Conservation (phyloP, 768 basidiomycete genomes). For the Suillus hirtellus region DNA sequence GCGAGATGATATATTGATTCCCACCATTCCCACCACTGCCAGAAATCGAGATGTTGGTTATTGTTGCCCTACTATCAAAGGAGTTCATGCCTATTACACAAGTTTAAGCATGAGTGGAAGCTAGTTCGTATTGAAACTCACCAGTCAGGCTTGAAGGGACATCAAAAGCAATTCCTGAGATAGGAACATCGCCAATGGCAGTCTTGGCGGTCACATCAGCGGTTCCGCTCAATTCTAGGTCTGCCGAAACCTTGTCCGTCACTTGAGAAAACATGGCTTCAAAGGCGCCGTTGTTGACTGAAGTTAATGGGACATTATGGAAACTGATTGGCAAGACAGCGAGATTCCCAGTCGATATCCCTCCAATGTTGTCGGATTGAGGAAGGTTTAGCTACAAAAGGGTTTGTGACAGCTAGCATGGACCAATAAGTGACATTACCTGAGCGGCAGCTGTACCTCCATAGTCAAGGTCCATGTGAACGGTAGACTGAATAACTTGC, state of each 20-base stretch:
- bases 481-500: slow-evolving; percentile 56
- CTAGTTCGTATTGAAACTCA: slow-evolving; percentile 18
- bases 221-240: slow-evolving; percentile 53
- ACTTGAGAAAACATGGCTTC: slow-evolving; percentile 57
- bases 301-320: slow-evolving; percentile 52
- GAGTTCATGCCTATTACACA: slow-evolving; percentile 50
- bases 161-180: slow-evolving; percentile 62
- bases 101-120: slow-evolving; percentile 1
- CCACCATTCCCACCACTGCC: slow-evolving; percentile 69
- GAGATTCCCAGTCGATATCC: slow-evolving; percentile 70
- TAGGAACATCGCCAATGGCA: slow-evolving; percentile 64
- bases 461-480: slow-evolving; percentile 52
- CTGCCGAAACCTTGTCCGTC: slow-evolving; percentile 46
- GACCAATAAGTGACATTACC: slow-evolving; percentile 33
- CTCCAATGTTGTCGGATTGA: slow-evolving; percentile 47
- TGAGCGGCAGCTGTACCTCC: slow-evolving; percentile 53
- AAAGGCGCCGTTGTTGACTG: slow-evolving; percentile 57
- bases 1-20: slow-evolving; percentile 55
- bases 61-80: slow-evolving; percentile 52
- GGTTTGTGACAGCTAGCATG: slow-evolving; percentile 9
- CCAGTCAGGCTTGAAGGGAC: slow-evolving; percentile 59
- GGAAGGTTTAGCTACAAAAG: slow-evolving; percentile 51
- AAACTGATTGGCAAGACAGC: slow-evolving; percentile 61
- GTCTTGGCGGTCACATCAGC: slow-evolving; percentile 62
- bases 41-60: slow-evolving; percentile 58